phyloP scores from a whole-genome alignment of 1,284 basidiomycete species.

The Moesziomyces sp. region DNA sequence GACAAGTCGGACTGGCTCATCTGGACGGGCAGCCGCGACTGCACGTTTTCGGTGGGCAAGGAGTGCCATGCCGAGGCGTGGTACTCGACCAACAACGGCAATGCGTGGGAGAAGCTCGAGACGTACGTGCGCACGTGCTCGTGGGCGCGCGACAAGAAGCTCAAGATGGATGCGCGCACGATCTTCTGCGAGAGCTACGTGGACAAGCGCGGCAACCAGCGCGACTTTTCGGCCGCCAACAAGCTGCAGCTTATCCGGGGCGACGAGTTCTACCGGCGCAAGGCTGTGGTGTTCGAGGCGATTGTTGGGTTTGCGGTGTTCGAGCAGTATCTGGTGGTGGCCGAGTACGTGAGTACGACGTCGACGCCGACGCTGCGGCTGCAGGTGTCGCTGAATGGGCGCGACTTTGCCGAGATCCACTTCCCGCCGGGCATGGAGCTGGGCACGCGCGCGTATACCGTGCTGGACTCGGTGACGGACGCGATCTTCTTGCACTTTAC shows the following conservation, averaged over 20 bases:
- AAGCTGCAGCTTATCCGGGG: conserved; percentile 84
- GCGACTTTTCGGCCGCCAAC: conserved; percentile 71
- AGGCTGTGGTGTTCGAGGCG: conserved; percentile 79
- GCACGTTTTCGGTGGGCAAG: conserved; percentile 60
- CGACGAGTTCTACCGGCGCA: conserved; percentile 78
- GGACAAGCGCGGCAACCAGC: conserved; percentile 84
- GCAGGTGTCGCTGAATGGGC: conserved; percentile 90
- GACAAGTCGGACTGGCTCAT: conserved; percentile 82
- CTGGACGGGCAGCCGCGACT: conserved; percentile 86
- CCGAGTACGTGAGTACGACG: conserved; percentile 75
- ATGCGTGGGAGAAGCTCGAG: conserved; percentile 81
- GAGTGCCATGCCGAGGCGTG: conserved; percentile 60
- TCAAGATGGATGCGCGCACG: conserved; percentile 82
- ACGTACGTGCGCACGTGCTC: conserved; percentile 88
- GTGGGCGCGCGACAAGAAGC: conserved; percentile 83
- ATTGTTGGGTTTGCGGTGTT: conserved; percentile 97
- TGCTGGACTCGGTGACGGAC: conserved; percentile 91
- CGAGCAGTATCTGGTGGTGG: conserved; percentile 92
- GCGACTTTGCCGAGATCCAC: conserved; percentile 81
- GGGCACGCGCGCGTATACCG: conserved; percentile 89
- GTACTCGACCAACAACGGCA: conserved; percentile 73
- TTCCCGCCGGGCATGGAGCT: conserved; percentile 92
- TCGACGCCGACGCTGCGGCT: conserved; percentile 72
- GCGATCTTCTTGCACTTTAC: conserved; percentile 96
- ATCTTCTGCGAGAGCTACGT: conserved; percentile 91